These are phyloP conservation scores for Alternaria viburni DNA, from an alignment of 2,329 filamentous ascomycete species.

Conservation along the genomic window DNA sequence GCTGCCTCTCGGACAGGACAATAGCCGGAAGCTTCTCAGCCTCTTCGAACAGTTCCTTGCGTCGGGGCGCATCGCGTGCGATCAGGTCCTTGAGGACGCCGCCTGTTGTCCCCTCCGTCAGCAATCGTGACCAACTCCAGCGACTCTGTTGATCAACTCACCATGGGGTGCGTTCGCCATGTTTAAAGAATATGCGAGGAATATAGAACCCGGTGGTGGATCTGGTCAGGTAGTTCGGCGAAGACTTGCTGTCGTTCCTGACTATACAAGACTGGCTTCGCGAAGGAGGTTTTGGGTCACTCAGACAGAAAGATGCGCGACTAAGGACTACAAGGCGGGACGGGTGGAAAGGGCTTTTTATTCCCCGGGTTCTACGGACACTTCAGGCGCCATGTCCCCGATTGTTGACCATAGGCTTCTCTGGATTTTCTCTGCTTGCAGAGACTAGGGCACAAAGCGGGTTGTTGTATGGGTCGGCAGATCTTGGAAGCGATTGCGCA, in stretches of 20 bases:
- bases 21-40: conserved; percentile 86
- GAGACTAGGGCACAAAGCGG: conserved; percentile 26
- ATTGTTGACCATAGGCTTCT: conserved; percentile 15
- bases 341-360: conserved; percentile 15
- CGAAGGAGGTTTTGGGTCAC: conserved; percentile 1
- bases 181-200: conserved; percentile 3
- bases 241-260: conserved; percentile 2
- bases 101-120: conserved; percentile 57
- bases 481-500: conserved; percentile 48
- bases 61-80: conserved; percentile 85
- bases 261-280: conserved; percentile 3
- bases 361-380: conserved; percentile 8
- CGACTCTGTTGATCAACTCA: conserved; percentile 31
- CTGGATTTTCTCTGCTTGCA: conserved; percentile 18
- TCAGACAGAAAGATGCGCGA: conserved; percentile 7
- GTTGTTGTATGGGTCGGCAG: conserved; percentile 37
- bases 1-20: conserved; percentile 86
- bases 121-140: conserved; percentile 10
- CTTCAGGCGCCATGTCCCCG: background rate
- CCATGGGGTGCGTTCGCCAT: conserved; percentile 62
- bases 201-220: background rate
- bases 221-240: background rate
- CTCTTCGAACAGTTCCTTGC: conserved; percentile 79
- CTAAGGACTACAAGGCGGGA: conserved; percentile 7
- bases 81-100: conserved; percentile 98